Conservation (phyloP, 2,329 filamentous ascomycete genomes). For the Neocucurbitaria cava region DNA sequence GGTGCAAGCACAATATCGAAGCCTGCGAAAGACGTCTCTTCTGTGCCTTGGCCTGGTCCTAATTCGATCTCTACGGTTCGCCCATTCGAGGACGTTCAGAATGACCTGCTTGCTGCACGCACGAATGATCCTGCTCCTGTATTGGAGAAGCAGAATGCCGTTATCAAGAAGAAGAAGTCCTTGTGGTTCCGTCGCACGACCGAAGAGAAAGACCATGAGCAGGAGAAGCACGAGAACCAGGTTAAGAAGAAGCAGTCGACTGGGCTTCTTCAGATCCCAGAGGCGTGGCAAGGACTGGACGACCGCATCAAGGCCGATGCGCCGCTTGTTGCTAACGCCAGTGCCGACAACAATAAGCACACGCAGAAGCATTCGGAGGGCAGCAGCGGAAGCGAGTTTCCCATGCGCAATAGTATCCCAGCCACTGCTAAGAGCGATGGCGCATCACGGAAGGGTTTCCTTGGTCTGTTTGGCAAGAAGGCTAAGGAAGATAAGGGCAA, state of each 20-base stretch:
- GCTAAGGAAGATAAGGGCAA: conserved; percentile 50
- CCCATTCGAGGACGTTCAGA: conserved; percentile 29
- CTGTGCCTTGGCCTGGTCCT: conserved; percentile 25
- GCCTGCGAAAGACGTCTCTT: conserved; percentile 13
- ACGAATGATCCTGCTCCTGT: conserved; percentile 11
- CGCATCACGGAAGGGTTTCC: conserved; percentile 51
- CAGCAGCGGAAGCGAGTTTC: conserved; percentile 52
- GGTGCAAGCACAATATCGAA: conserved; percentile 41
- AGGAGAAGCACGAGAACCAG: conserved; percentile 31
- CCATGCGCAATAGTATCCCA: conserved; percentile 47
- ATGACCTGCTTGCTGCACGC: conserved; percentile 26
- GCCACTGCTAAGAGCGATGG: conserved; percentile 49
- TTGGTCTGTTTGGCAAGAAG: conserved; percentile 62
- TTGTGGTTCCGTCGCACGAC: conserved; percentile 53
- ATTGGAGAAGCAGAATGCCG: conserved; percentile 31
- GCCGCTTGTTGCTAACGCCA: conserved; percentile 3
- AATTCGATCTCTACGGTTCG: conserved; percentile 16
- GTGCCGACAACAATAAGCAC: conserved; percentile 18
- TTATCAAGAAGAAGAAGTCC: conserved; percentile 54
- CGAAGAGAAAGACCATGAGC: conserved; percentile 42
- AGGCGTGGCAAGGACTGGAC: conserved; percentile 46
- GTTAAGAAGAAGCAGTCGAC: conserved; percentile 36
- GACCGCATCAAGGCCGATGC: conserved; percentile 40
- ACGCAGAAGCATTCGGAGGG: conserved; percentile 29
- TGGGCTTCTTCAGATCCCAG: conserved; percentile 39